Percentiles rank a stretch among this genome's conserved stretches.
phyloP scores from a whole-genome alignment of 257 asterid species.

The Ligustrum vulgare region DNA sequence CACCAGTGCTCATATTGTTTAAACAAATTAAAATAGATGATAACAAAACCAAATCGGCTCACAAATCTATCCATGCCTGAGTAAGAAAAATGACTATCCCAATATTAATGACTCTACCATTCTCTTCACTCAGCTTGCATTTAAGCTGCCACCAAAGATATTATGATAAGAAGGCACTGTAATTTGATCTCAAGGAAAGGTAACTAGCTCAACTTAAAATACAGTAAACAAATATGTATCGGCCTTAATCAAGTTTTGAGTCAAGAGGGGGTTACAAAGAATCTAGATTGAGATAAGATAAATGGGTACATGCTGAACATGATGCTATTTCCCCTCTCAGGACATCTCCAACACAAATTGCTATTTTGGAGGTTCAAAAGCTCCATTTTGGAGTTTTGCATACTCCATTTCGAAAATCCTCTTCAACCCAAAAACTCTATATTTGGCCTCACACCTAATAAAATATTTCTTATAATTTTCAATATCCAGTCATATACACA shows the following conservation, averaged over 20 bases:
- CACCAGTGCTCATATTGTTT: no score
- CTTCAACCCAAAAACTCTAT: no score
- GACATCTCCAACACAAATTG: no score
- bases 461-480: no score
- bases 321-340: neutral
- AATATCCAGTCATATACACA: no score
- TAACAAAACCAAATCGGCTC: no score
- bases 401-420: no score
- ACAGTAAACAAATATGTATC: neutral
- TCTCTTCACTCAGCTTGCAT: neutral
- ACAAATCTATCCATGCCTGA: neutral
- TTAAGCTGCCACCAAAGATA: neutral
- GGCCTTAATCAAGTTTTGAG: neutral
- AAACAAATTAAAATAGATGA: no score
- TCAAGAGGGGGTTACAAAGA: neutral
- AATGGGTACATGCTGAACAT: neutral
- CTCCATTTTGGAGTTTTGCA: no score
- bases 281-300: constrained; percentile 2
- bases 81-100: neutral
- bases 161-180: neutral
- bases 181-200: neutral
- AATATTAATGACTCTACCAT: neutral
- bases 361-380: no score
- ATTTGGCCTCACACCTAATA: no score
- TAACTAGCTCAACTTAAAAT: neutral